Evolutionary conservation across 2,329 filamentous ascomycete genomes (phyloP), one percentile per base, ranked within the genome.

Genomic region (Leptographium flavum): DNA sequence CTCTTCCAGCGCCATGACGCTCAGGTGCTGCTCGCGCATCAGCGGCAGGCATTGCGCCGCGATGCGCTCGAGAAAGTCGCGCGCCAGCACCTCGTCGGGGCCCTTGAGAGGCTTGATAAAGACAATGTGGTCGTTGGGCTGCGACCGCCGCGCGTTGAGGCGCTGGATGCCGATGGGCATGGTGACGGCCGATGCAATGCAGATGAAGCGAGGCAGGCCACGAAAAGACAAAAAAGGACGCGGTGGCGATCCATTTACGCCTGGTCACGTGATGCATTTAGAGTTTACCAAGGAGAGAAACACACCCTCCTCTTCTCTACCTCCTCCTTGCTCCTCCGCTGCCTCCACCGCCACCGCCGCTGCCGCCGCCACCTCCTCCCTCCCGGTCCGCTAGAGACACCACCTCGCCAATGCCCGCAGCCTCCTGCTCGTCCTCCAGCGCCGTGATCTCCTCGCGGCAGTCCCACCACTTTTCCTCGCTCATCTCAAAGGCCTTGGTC

Each of bases 401-500:
- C 37, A 96, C 86, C 66, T 96, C 92, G 15, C 87, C 85, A 61
- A 96, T 95, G 10, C 92, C 88, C 30, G 87, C 86, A 41, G 84
- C 88, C 63, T 95, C 90, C 67, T 96, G 87, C 66, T 95, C 90
- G 63, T 95, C 90, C 64, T 98, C 92, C 57, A 96, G 63, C 7
- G 79, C 83, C 45, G 81, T 83, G 53, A 98, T 84, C 65, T 96
- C 90, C 66, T 98, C 92, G 55, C 92, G 76, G 59, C 83, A 87
- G 69, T 95, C 92, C 92, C 92, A 98, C 92, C 92, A 98, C 62
- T 94, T 94, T 65, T 88, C 84, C 63, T 98, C 92, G 35, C 88
- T 88, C 52, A 87, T 73, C 58, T 87, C 82, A 60, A 95, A 98
- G 1, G 87, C 92, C 59, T 79, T 80, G 56, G 88, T 83, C 61